Base-by-base conservation (phyloP, 768 basidiomycete species). In the Amanita exitialis region DNA sequence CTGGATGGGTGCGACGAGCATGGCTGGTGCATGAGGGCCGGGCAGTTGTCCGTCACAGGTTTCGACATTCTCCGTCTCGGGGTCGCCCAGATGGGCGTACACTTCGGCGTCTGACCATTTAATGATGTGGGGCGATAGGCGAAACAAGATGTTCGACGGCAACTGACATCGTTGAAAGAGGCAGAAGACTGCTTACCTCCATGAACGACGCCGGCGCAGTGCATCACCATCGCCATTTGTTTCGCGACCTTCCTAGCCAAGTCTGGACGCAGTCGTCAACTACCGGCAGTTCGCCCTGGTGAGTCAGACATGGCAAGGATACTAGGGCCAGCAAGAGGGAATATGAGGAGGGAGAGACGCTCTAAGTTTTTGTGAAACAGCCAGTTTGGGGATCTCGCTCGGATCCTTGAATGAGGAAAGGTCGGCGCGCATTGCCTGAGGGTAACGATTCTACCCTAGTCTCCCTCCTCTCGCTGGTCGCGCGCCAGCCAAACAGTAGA, bases 261-360 rank as follows among this genome's bases (percentile, higher is more conserved):
- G 42, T 68, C 65, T 53, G 28, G 58, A 23, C 66, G 65, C 34
- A 71, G 57, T 47, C 67, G 57, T 39, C 66, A 45, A 56, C 64
- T 66, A 30, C 65, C 61, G 18, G 55, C 38, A 8, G 57, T 51
- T 54, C 63, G 42, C n/a, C 66, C 63, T 3, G 65, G 68, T 47
- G 46, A 65, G n/a, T 65, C 58, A 4, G 56, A 58, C 56, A 71
- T 60, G 42, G 69, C 36, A 36, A 1, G 2, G 37, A 38, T 9
- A 38, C 37, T 38, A 3, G 16, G 73, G 1, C 77, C 76, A 25
- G 73, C 65, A 47, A 78, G 63, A 44, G 66, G 69, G 64, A 61
- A 73, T 44, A 77, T 66, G 57, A 78, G 66, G 64, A 27, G 60
- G 61, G 44, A 64, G 58, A 44, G 52, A 64, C 53, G 35, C 55